A percentile compares a stretch with the other conserved stretches of the same genome.
Evolutionary conservation across 2,329 filamentous ascomycete species (phyloP).

Genomic region (Neofusicoccum laricinum): DNA sequence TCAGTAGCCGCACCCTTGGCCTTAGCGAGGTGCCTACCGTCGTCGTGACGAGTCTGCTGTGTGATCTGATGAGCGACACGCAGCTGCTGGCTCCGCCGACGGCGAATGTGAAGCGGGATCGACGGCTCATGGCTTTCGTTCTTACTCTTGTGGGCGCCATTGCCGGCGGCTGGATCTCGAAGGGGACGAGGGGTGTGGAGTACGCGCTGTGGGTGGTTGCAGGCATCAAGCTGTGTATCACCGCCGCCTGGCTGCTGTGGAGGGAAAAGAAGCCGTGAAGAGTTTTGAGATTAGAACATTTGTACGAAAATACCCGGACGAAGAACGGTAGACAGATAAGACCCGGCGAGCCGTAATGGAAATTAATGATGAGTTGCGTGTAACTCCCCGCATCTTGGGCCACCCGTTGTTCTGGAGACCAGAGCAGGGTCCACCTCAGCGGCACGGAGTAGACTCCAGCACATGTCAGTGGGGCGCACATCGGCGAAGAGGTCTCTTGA

Average conservation of each 20-base stretch:
- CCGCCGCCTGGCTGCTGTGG: slow-evolving; percentile 35
- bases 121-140: slow-evolving; percentile 50
- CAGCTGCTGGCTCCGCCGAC: slow-evolving; percentile 43
- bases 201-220: slow-evolving; percentile 51
- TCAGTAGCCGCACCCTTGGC: slow-evolving; percentile 67
- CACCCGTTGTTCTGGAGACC: no score
- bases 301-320: no score
- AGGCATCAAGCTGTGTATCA: slow-evolving; percentile 37
- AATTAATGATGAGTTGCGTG: no score
- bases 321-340: no score
- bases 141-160: slow-evolving; percentile 54
- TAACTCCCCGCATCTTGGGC: no score
- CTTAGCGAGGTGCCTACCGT: slow-evolving; percentile 73
- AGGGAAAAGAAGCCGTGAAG: not conserved
- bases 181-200: slow-evolving; percentile 50
- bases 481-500: no score
- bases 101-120: slow-evolving; percentile 53
- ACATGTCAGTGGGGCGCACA: no score
- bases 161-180: slow-evolving; percentile 54
- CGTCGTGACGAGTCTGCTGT: slow-evolving; percentile 78
- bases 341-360: no score
- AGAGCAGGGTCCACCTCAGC: no score
- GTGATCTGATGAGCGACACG: slow-evolving; percentile 70
- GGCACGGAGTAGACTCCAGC: no score
- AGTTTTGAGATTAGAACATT: no score